These are phyloP conservation scores for Hypoxylon rubiginosum DNA, from an alignment of 2,329 filamentous ascomycete genomes.

Conservation along the genomic window DNA sequence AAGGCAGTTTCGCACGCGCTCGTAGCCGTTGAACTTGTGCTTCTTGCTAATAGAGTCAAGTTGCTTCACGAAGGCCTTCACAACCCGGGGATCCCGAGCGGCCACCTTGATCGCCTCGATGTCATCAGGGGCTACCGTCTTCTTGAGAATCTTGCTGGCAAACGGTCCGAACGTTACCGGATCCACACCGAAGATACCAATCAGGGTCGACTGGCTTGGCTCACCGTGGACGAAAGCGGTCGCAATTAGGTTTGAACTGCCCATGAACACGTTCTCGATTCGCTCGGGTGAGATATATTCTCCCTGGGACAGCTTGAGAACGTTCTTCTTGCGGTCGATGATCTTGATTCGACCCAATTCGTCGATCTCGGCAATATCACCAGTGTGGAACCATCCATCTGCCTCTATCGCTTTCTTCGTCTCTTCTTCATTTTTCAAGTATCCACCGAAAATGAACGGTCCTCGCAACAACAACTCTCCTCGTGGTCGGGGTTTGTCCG, in stretches of 20 bases:
- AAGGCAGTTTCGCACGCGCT: slow-evolving; percentile 80
- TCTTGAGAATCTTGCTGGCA: slow-evolving; percentile 81
- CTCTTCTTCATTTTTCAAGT: slow-evolving; percentile 91
- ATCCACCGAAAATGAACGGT: slow-evolving; percentile 83
- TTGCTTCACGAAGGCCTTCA: slow-evolving; percentile 80
- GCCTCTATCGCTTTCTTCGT: slow-evolving; percentile 84
- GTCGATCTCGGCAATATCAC: slow-evolving; percentile 90
- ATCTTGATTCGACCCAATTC: slow-evolving; percentile 89
- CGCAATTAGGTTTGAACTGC: slow-evolving; percentile 81
- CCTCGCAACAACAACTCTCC: slow-evolving; percentile 91
- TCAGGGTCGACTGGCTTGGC: slow-evolving; percentile 81
- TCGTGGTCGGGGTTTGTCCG: slow-evolving; percentile 89
- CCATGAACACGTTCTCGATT: slow-evolving; percentile 94
- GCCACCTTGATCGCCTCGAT: slow-evolving; percentile 75
- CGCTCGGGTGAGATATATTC: slow-evolving; percentile 98
- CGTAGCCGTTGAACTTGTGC: slow-evolving; percentile 92
- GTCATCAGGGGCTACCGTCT: slow-evolving; percentile 74
- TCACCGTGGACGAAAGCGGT: slow-evolving; percentile 94
- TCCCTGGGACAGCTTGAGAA: slow-evolving; percentile 97
- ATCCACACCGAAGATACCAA: slow-evolving; percentile 89
- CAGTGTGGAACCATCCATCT: slow-evolving; percentile 97
- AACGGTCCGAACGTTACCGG: slow-evolving; percentile 86
- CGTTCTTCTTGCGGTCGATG: slow-evolving; percentile 97
- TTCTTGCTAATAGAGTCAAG: slow-evolving; percentile 83
- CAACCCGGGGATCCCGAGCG: slow-evolving; percentile 76